Base-by-base conservation (phyloP, 176 grass and related monocot genomes). In the Cocos nucifera region DNA sequence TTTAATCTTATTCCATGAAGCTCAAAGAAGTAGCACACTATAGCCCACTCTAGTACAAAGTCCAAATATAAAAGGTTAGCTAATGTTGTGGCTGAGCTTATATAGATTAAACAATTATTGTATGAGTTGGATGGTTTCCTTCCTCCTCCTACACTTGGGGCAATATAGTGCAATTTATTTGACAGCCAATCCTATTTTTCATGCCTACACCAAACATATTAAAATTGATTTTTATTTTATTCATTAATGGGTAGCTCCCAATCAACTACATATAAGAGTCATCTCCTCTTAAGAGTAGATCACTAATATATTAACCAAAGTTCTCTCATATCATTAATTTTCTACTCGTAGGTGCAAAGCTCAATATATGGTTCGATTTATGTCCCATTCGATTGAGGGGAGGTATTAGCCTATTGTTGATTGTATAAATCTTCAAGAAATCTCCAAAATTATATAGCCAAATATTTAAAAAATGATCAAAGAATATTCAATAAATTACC, bases 1-100 rank as follows among this genome's bases (percentile, higher is more conserved):
- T 5, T 53, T 53, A 69, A 69, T 69, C 4, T 69, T 4, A 69
- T 69, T n/a, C 58, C 20, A n/a, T 69, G 66, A 28, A 23, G 6
- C 22, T 22, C 66, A 5, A 25, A 17, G 3, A 69, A 69, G 8
- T 52, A 69, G 9, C 19, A 21, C 6, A 69, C 12, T 16, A 21
- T 69, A 4, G 9, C 51, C 6, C 52, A 50, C 20, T 69, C 66
- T 14, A 56, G 22, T 6, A 69, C 23, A 3, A 0, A 69, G 51
- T 24, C 14, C 3, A 50, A 57, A 57, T 69, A 57, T 30, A 26
- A 19, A 4, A 17, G 6, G 12, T 35, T 69, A 1, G 66, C 66
- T 16, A 9, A 56, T 56, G 15, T 52, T 27, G 17, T 8, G 1
- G 1, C 15, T 5, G 20, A 69, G 5, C 10, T 54, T 17, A 4